phyloP scores from a whole-genome alignment of 371 early-diverging fungal genomes.

The Blastocladiella emersonii region DNA sequence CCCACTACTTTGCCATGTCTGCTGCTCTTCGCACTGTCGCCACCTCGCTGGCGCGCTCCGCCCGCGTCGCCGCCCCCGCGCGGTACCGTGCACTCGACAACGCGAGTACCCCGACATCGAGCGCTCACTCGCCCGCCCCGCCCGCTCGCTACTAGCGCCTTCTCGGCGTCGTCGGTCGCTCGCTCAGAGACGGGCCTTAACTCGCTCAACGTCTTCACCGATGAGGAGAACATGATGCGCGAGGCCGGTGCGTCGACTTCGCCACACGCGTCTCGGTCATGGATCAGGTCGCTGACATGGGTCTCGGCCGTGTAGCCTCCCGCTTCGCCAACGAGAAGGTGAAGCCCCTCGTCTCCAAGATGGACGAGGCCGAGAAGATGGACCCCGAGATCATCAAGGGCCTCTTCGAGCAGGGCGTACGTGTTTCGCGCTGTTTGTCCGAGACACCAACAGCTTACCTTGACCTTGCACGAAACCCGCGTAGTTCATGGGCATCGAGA shows the following conservation, averaged over 20 bases:
- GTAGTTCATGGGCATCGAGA: constrained; percentile 95
- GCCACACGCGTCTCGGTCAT: background rate
- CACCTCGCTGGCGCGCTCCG: too few relatives aligned
- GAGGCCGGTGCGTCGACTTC: constrained; percentile 46
- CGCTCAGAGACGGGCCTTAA: background rate
- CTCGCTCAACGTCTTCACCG: constrained; percentile 61
- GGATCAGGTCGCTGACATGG: background rate
- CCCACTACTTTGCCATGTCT: too few relatives aligned
- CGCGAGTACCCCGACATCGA: too few relatives aligned
- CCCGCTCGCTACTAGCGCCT: background rate
- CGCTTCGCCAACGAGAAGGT: constrained; percentile 74
- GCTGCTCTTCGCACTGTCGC: too few relatives aligned
- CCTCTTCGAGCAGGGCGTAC: constrained; percentile 76
- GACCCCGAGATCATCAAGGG: constrained; percentile 69
- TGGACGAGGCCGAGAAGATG: constrained; percentile 85
- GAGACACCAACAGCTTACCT: too few relatives aligned
- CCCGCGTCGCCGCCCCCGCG: background rate
- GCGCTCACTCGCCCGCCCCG: too few relatives aligned
- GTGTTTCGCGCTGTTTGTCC: constrained; percentile 14
- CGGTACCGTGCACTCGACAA: too few relatives aligned
- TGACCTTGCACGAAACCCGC: background rate
- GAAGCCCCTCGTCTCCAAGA: constrained; percentile 70
- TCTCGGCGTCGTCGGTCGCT: background rate
- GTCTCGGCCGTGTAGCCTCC: constrained; percentile 34
- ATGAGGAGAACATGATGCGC: constrained; percentile 64